Evolutionary conservation across 495 filamentous ascomycete species (phyloP), one percentile per base, ranked within the genome.

Genomic region (Alectoria sarmentosa): DNA sequence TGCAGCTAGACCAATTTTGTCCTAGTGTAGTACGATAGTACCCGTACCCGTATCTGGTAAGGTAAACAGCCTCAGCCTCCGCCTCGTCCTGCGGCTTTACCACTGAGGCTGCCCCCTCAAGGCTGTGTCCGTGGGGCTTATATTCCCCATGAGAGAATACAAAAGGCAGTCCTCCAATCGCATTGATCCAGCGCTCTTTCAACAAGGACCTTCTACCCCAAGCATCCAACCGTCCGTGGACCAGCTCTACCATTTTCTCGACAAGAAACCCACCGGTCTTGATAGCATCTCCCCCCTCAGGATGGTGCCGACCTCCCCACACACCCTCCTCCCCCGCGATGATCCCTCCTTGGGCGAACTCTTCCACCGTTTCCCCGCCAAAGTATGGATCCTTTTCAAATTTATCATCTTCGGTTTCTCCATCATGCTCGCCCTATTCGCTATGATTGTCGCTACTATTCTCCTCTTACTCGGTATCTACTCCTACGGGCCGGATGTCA

Each of bases 301-400:
- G 0, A 59, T 41, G 34, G 23, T 26, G 3, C 34, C 36, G 2
- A 39, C 14, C 34, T 59, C 38, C 56, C 10, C 6, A 17, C 34
- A 38, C 9, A 1, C 56, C 21, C 56, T 38, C 21, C 15, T 59
- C 7, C 21, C 56, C 21, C 38, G 34, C 34, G 1, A 37, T 4
- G 9, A 39, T 23, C 56, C 56, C 34, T 59, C 56, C 6, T 17
- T 59, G 19, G 34, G 32, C 38, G 34, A 37, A 23, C 7, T 59
- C 0, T 41, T 59, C 15, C 11, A 14, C 44, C 39, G 55, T 23
- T 48, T 36, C 26, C 48, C 42, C 10, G 42, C 28, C 4, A 54
- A 38, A 37, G 42, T 62, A 41, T 62, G 44, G 42, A n/a, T 32
- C 23, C 6, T 62, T 38, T 15, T 49, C 30, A 54, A 62, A 19